Percentiles rank a stretch among this genome's conserved stretches.
Conservation (phyloP, 805 yeast genomes). For the Pichia membranifaciens region DNA sequence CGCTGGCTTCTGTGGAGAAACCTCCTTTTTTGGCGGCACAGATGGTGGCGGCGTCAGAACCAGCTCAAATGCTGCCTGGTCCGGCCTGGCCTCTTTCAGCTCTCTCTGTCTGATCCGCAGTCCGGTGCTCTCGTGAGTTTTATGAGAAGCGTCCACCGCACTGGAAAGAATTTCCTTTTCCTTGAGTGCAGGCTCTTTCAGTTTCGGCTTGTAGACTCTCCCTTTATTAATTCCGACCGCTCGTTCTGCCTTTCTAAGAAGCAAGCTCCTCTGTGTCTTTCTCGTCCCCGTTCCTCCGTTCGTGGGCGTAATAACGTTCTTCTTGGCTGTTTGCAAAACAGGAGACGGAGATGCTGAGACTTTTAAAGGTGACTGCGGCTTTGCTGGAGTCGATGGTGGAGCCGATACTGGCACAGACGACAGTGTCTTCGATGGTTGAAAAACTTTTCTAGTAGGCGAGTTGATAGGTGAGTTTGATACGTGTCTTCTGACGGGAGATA, state of each 20-base stretch:
- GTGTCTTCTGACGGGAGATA: slow-evolving; percentile 13
- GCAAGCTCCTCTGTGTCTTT: slow-evolving; percentile 19
- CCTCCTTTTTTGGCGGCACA: background rate
- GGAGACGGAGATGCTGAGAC: background rate
- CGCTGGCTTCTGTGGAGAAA: background rate
- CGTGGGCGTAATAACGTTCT: background rate
- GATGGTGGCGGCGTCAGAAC: background rate
- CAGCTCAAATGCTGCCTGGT: slow-evolving; percentile 6
- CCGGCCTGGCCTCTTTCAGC: slow-evolving; percentile 18
- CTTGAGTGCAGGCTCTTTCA: background rate
- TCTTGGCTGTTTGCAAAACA: slow-evolving; percentile 2
- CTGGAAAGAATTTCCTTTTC: background rate
- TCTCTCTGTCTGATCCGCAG: background rate
- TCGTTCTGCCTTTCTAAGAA: slow-evolving; percentile 20
- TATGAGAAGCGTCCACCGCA: background rate
- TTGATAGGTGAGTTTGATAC: background rate
- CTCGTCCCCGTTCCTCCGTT: slow-evolving; percentile 9
- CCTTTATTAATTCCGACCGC: slow-evolving; percentile 13
- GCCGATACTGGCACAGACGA: background rate
- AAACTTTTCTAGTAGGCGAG: background rate
- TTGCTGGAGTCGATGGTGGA: background rate
- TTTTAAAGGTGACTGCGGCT: slow-evolving; percentile 7
- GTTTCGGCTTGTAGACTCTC: slow-evolving; percentile 1
- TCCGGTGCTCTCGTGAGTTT: background rate
- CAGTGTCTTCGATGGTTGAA: background rate